Base-by-base conservation (phyloP, 208 protist species). In the Leptomonas seymouri region DNA sequence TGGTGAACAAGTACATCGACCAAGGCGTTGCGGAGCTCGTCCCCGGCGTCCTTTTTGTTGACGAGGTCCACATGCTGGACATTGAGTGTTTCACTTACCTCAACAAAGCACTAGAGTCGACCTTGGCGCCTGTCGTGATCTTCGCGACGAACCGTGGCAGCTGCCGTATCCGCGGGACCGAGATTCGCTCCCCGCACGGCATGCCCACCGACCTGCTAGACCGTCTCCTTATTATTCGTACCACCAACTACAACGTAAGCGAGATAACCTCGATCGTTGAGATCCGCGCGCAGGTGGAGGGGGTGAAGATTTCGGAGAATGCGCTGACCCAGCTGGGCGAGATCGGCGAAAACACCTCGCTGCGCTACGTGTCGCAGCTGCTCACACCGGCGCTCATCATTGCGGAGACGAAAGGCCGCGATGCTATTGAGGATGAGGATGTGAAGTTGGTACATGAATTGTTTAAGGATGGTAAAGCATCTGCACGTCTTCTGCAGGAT, bases 41-140 rank as follows among this genome's bases (percentile, higher is more conserved):
- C 46, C 99, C 99, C 21, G 99, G 99, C 53, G 99, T 99, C 4
- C 94, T 99, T 45, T 99, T 99, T 78, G 98, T 99, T 67, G 99
- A 99, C 81, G 99, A 99, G 86, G 98, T 99, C 42, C 99, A 99
- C 85, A 99, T 99, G 98, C 93, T 99, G 5, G 99, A 99, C 82
- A 98, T 99, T 68, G 99, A 99, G 87, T 99, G 99, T 88, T 99
- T 99, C 88, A 99, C 99, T 11, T 99, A 98, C 80, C 87, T 99
- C 0, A 99, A 99, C 89, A 97, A 99, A 55, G 99, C 99, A 15
- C 86, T 99, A 5, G 99, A 99, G 78, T 99, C 97, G 1, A 98
- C 95, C 0, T 84, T 99, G 6, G 98, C 99, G 21, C 99, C 99
- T 27, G 99, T 99, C 53, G 98, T 99, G 46, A 99, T 99, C 66